These are phyloP conservation scores for Leccinum discolor DNA, from an alignment of 1,284 basidiomycete species.

Conservation along the genomic window DNA sequence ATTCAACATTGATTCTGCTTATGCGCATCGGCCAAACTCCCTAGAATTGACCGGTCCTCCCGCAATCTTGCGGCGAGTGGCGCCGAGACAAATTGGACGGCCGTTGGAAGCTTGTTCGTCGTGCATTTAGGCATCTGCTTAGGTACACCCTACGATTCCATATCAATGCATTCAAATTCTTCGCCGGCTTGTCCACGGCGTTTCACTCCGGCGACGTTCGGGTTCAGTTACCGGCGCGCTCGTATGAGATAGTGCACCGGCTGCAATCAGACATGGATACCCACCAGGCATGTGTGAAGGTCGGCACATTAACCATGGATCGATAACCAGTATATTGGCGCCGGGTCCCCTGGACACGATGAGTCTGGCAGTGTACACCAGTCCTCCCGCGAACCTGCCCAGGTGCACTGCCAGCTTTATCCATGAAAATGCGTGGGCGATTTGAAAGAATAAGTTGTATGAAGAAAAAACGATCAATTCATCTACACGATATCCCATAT, in stretches of 20 bases:
- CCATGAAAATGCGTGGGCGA: neutral
- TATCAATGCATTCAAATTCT: constrained; percentile 1
- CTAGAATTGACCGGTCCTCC: constrained; percentile 3
- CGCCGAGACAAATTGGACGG: constrained; percentile 1
- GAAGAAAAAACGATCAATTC: neutral
- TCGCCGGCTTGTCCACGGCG: neutral
- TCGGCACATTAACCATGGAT: neutral
- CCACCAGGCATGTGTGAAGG: neutral
- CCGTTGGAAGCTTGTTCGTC: neutral
- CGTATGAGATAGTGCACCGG: neutral
- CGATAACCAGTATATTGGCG: neutral
- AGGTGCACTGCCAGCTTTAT: neutral
- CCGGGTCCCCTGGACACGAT: neutral
- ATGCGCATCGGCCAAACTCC: neutral
- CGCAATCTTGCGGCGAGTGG: constrained; percentile 13
- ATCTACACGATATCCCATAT: neutral
- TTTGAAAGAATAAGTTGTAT: neutral
- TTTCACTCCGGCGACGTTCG: neutral
- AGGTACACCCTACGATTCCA: constrained; percentile 1
- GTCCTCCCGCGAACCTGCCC: neutral
- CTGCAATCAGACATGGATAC: neutral
- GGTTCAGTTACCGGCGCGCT: neutral
- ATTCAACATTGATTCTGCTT: neutral
- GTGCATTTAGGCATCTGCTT: constrained; percentile 4
- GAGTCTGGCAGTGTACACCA: neutral